Base-by-base conservation (phyloP, 805 yeast species). In the Pichia ethanolica region DNA sequence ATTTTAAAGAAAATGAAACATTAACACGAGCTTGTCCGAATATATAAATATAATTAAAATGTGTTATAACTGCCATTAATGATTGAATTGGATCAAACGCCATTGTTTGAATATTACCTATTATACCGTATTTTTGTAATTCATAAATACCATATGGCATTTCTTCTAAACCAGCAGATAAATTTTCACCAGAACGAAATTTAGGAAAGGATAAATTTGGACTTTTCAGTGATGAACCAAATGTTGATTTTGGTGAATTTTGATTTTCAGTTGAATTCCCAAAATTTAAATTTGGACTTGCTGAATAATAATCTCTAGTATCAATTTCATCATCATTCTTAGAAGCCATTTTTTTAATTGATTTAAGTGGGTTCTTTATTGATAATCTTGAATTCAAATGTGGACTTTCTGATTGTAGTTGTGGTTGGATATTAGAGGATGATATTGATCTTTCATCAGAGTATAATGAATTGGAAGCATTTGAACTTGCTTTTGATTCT, bases 61-160 rank as follows among this genome's bases (percentile, higher is more conserved):
- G 81, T 0, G 96, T 89, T 3, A 89, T 83, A 0, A 89, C 70
- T 0, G 97, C 97, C 58, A 89, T 66, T 30, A 93, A 72, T 47
- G 93, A 80, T 65, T 93, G 99, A 1, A 87, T 82, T 4, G 95
- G 95, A 63, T 93, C 98, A 66, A 75, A 86, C 0, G 93, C 95
- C 38, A 81, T 62, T 0, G 87, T 80, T 35, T 79, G 69, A 8
- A 86, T 77, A 12, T 76, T 75, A 11, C 95, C 91, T 14, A 75
- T 71, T 35, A 84, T 60, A 2, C 93, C 93, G 58, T 78, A 82
- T 7, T 53, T 45, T 38, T 65, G 66, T 38, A 68, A 53, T 47
- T 67, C 69, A 42, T 62, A 65, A 20, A 69, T 44, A 7, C 57
- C 55, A 53, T 59, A 68, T 7, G 60, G 54, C 28, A 59, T 48